A percentile compares a stretch with the other conserved stretches of the same genome.
These are phyloP conservation scores for Paramecium sexaurelia DNA, from an alignment of 73 alveolate genomes.

Conservation along the genomic window DNA sequence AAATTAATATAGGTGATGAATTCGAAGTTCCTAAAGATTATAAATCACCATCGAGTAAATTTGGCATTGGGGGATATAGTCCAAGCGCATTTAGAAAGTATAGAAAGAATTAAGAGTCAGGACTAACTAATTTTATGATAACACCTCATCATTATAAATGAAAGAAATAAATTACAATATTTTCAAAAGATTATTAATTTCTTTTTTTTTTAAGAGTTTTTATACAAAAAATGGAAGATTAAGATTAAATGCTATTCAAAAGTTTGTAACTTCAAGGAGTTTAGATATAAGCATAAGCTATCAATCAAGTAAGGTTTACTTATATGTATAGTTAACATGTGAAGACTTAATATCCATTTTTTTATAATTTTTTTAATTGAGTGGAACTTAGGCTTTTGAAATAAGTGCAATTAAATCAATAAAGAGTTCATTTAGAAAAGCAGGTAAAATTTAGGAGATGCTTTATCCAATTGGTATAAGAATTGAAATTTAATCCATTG, in stretches of 20 bases:
- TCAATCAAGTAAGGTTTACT: background rate
- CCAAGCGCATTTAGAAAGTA: conserved; percentile 57
- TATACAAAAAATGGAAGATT: conserved; percentile 28
- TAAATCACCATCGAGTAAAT: conserved; percentile 19
- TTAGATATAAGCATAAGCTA: background rate
- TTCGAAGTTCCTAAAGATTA: background rate
- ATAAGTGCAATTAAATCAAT: conserved; percentile 25
- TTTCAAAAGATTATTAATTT: background rate
- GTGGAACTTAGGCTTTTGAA: background rate
- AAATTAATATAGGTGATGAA: background rate
- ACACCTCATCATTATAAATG: conserved; percentile 12
- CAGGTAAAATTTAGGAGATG: conserved; percentile 28
- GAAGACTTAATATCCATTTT: background rate
- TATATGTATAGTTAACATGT: background rate
- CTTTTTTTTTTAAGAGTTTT: background rate
- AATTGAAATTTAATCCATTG: conserved; percentile 7
- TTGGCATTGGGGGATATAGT: background rate
- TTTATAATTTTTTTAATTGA: background rate
- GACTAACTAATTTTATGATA: background rate
- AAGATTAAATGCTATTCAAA: background rate
- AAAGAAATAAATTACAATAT: background rate
- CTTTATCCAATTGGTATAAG: conserved; percentile 12
- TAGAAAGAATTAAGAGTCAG: background rate
- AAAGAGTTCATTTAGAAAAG: conserved; percentile 43
- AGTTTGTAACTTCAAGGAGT: background rate